Percentiles rank a stretch among this genome's conserved stretches.
phyloP scores from a whole-genome alignment of 768 basidiomycete species.

The Wakefieldia striispora region DNA sequence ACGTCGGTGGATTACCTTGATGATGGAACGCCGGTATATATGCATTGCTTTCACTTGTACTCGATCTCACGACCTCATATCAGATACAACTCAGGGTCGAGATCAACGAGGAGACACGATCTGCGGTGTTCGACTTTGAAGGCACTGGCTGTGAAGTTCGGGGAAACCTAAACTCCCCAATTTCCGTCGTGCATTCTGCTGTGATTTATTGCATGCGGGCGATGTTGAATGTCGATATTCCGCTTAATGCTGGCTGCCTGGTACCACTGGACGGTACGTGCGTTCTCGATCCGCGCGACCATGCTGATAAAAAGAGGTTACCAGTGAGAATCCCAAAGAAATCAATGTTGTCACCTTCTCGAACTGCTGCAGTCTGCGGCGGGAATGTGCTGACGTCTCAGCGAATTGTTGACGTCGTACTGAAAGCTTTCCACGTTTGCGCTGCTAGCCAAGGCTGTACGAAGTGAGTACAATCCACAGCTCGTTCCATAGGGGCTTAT shows the following conservation, averaged over 20 bases:
- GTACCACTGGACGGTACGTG: constrained; percentile 75
- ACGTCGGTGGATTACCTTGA: constrained; percentile 81
- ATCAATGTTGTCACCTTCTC: constrained; percentile 76
- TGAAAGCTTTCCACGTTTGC: constrained; percentile 88
- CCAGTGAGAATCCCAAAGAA: constrained; percentile 78
- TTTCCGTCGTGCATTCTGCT: constrained; percentile 83
- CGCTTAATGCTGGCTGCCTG: constrained; percentile 91
- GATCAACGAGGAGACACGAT: constrained; percentile 71
- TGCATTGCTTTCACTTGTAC: not conserved
- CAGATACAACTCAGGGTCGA: constrained; percentile 75
- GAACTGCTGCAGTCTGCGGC: constrained; percentile 88
- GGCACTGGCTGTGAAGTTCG: constrained; percentile 83
- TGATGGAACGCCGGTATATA: constrained; percentile 76
- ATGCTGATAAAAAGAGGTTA: not conserved
- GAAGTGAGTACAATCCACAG: constrained; percentile 52
- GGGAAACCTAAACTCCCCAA: constrained; percentile 82
- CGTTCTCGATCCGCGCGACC: not conserved
- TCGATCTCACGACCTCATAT: constrained; percentile 1
- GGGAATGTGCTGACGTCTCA: constrained; percentile 92
- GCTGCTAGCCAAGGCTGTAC: constrained; percentile 94
- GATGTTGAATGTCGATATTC: constrained; percentile 85
- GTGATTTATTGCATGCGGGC: constrained; percentile 88
- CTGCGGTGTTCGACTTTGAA: constrained; percentile 81
- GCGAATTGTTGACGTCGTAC: constrained; percentile 90
- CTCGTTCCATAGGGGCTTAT: not conserved